Percentiles rank a stretch among this genome's conserved stretches.
Evolutionary conservation across 352 stramenopile genomes (phyloP).

Genomic region (Phytophthora pseudosyringae): DNA sequence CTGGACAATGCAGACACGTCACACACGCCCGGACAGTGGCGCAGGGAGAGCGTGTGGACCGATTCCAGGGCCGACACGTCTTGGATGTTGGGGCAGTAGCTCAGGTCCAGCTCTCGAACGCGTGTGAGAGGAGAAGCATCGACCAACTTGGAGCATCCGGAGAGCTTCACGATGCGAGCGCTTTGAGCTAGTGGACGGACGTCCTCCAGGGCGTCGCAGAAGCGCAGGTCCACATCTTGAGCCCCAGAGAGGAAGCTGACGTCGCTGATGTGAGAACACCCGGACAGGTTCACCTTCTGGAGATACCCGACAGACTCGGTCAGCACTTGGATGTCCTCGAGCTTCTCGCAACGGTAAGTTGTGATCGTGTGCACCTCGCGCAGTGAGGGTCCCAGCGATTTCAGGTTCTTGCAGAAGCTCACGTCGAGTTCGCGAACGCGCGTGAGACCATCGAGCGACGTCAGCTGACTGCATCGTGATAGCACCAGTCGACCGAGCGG

Average conservation of each 20-base stretch:
- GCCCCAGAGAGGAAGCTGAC: conserved; percentile 44
- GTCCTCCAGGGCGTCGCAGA: conserved; percentile 71
- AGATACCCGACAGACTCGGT: conserved; percentile 16
- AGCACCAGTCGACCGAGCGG: conserved; percentile 56
- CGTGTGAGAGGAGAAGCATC: conserved; percentile 56
- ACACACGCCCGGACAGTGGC: conserved; percentile 54
- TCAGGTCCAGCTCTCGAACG: conserved; percentile 67
- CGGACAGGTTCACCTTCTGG: conserved; percentile 58
- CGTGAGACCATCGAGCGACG: conserved; percentile 45
- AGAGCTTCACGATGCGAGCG: conserved; percentile 62
- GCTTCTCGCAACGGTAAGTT: conserved; percentile 62
- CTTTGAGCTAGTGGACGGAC: conserved; percentile 33
- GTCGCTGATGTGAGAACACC: conserved; percentile 57
- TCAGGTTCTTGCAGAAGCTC: conserved; percentile 70
- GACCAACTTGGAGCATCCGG: conserved; percentile 51
- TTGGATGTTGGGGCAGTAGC: conserved; percentile 62
- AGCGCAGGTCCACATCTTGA: conserved; percentile 63
- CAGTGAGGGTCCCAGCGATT: conserved; percentile 38
- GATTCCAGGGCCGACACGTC: conserved; percentile 52
- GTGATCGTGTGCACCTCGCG: conserved; percentile 39
- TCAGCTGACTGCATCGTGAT: conserved; percentile 58
- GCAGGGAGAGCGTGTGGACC: conserved; percentile 69
- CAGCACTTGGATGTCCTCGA: conserved; percentile 54
- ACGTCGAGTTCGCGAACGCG: conserved; percentile 66
- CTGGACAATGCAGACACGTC: conserved; percentile 56